These are phyloP conservation scores for Begonia peltatifolia DNA, from an alignment of 306 rosid species.

Conservation along the genomic window DNA sequence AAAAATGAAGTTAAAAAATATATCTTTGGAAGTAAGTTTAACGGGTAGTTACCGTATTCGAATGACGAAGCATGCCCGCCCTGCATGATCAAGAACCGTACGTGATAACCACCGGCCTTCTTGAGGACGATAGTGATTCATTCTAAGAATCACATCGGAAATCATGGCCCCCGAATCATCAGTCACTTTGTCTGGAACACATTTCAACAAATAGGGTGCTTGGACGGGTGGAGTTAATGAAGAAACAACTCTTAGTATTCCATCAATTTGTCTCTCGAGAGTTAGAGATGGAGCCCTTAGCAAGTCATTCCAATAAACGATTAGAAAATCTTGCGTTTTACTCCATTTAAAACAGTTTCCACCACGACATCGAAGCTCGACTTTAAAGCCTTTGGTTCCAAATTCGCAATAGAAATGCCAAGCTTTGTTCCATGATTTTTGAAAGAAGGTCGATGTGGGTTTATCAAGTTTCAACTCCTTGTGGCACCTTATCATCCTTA, in stretches of 20 bases:
- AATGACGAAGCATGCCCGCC: slow-evolving; percentile 86
- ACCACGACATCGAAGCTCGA: slow-evolving; percentile 38
- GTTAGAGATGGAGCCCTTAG: slow-evolving; percentile 57
- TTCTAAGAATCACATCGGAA: slow-evolving; percentile 64
- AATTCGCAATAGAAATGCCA: slow-evolving; percentile 89
- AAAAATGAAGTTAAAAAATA: not conserved
- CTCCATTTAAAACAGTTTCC: slow-evolving; percentile 52
- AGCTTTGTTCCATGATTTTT: slow-evolving; percentile 55
- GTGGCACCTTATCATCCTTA: slow-evolving; percentile 57
- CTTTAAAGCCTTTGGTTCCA: slow-evolving; percentile 64
- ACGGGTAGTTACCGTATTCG: slow-evolving; percentile 45
- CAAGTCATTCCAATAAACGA: slow-evolving; percentile 69
- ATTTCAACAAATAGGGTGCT: slow-evolving; percentile 76
- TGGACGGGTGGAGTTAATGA: slow-evolving; percentile 91
- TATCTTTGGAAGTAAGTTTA: not conserved
- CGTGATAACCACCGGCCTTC: slow-evolving; percentile 97
- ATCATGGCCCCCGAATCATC: slow-evolving; percentile 89
- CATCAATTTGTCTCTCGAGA: slow-evolving; percentile 42
- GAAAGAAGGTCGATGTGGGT: slow-evolving; percentile 28
- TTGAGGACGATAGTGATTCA: slow-evolving; percentile 82
- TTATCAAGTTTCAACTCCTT: slow-evolving; percentile 60
- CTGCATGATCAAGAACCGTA: slow-evolving; percentile 87
- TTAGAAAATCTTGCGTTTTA: slow-evolving; percentile 21
- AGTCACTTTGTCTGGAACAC: slow-evolving; percentile 79
- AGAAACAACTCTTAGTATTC: slow-evolving; percentile 28